Evolutionary conservation across 2,329 filamentous ascomycete genomes (phyloP).

Genomic region (Tympanopsis confertula): DNA sequence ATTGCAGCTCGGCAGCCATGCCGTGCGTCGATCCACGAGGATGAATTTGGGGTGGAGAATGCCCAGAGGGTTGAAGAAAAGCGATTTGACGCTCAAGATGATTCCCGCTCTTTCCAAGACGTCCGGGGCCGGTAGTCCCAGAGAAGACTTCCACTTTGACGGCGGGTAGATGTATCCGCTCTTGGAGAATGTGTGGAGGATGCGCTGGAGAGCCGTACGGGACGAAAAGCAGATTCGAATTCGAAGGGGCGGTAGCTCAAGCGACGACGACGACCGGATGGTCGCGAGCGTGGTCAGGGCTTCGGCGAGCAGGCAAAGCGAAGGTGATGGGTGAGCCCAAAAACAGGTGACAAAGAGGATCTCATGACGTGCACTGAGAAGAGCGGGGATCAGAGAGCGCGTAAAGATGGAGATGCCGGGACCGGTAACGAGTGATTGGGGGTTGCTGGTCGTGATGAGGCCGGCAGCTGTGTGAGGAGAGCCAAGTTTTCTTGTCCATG

Average conservation of each 20-base stretch:
- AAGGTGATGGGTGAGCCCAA: constrained; percentile 43
- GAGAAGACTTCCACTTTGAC: constrained; percentile 41
- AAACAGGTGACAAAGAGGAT: constrained; percentile 74
- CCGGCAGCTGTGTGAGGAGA: background rate
- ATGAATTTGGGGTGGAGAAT: constrained; percentile 85
- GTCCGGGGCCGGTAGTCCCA: constrained; percentile 50
- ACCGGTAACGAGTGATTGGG: constrained; percentile 37
- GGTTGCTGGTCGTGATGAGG: constrained; percentile 35
- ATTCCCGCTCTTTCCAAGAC: constrained; percentile 43
- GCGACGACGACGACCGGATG: constrained; percentile 14
- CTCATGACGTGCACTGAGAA: constrained; percentile 48
- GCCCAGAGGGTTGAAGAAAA: constrained; percentile 71
- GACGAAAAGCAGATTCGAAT: constrained; percentile 71
- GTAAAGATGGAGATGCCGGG: constrained; percentile 46
- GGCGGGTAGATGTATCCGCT: constrained; percentile 50
- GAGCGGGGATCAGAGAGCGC: constrained; percentile 43
- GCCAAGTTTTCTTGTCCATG: too few relatives aligned
- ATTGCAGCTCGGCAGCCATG: constrained; percentile 70
- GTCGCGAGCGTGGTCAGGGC: constrained; percentile 44
- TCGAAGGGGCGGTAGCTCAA: constrained; percentile 26
- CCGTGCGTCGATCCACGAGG: constrained; percentile 54
- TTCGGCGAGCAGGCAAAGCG: constrained; percentile 30
- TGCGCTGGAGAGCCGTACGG: constrained; percentile 58
- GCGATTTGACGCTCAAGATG: constrained; percentile 60
- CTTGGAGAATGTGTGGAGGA: constrained; percentile 56